phyloP scores from a whole-genome alignment of 805 yeast species.

The Candida insectalens region DNA sequence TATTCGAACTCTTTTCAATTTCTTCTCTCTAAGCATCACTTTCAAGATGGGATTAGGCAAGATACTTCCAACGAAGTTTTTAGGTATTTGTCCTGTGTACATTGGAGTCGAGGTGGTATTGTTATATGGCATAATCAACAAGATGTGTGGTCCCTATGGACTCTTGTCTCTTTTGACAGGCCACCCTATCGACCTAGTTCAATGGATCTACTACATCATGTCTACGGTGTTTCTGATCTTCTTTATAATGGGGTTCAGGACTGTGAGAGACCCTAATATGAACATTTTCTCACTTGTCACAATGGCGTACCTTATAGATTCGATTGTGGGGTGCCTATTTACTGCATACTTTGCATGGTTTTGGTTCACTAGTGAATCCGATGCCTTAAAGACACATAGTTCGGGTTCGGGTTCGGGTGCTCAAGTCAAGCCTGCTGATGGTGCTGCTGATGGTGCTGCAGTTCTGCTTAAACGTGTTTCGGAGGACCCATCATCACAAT shows the following conservation, averaged over 20 bases:
- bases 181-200: constrained; percentile 73
- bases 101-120: constrained; percentile 80
- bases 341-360: constrained; percentile 63
- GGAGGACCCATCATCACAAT: constrained; percentile 32
- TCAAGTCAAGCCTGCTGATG: constrained; percentile 4
- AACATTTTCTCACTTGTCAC: constrained; percentile 55
- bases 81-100: constrained; percentile 69
- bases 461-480: constrained; percentile 12
- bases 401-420: constrained; percentile 4
- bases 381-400: constrained; percentile 3
- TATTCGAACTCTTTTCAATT: too few relatives aligned
- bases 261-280: constrained; percentile 44
- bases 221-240: constrained; percentile 57
- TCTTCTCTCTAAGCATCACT: too few relatives aligned
- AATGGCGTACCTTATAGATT: constrained; percentile 56
- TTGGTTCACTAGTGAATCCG: constrained; percentile 47
- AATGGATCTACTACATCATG: constrained; percentile 68
- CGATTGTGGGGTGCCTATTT: constrained; percentile 55
- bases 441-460: constrained; percentile 4
- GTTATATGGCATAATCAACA: constrained; percentile 71
- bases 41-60: background rate
- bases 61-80: constrained; percentile 37
- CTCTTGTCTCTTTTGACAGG: constrained; percentile 80
- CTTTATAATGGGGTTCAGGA: constrained; percentile 48
- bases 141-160: constrained; percentile 85